Conservation (phyloP, 2,329 filamentous ascomycete species). For the Uncinocarpus reesii region DNA sequence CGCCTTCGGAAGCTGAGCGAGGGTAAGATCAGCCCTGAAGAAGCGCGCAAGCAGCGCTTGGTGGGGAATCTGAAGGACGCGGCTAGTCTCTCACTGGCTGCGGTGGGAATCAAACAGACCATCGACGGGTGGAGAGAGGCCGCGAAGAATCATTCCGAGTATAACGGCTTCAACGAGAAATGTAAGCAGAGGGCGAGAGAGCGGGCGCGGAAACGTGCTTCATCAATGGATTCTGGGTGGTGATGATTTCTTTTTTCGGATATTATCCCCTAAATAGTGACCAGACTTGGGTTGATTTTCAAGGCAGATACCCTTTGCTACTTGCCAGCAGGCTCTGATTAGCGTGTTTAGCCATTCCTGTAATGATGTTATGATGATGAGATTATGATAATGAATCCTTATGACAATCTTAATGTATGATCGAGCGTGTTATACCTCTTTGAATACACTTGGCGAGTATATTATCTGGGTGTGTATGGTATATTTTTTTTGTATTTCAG, state of each 20-base stretch:
- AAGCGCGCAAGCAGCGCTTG: constrained; percentile 52
- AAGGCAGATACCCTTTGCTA: too few relatives aligned
- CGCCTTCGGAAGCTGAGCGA: constrained; percentile 50
- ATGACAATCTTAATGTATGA: too few relatives aligned
- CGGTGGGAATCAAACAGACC: constrained; percentile 57
- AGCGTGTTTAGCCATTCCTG: too few relatives aligned
- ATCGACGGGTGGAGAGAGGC: constrained; percentile 59
- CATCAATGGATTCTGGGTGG: not conserved
- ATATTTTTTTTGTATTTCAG: too few relatives aligned
- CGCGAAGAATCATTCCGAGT: constrained; percentile 50
- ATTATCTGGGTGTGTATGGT: too few relatives aligned
- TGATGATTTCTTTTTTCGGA: not conserved
- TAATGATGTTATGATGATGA: too few relatives aligned
- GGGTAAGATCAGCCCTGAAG: constrained; percentile 52
- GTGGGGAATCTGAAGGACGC: constrained; percentile 56
- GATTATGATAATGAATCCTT: too few relatives aligned
- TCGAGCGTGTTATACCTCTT: too few relatives aligned
- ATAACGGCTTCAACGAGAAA: constrained; percentile 45
- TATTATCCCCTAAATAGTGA: too few relatives aligned
- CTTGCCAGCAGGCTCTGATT: too few relatives aligned
- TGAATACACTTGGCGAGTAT: too few relatives aligned
- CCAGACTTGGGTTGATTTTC: too few relatives aligned
- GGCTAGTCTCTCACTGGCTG: constrained; percentile 56
- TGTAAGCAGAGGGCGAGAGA: constrained; percentile 24
- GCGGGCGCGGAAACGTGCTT: not conserved